Evolutionary conservation across 768 basidiomycete genomes (phyloP), one percentile per base, ranked within the genome.

Genomic region (Agrocybe praecox): DNA sequence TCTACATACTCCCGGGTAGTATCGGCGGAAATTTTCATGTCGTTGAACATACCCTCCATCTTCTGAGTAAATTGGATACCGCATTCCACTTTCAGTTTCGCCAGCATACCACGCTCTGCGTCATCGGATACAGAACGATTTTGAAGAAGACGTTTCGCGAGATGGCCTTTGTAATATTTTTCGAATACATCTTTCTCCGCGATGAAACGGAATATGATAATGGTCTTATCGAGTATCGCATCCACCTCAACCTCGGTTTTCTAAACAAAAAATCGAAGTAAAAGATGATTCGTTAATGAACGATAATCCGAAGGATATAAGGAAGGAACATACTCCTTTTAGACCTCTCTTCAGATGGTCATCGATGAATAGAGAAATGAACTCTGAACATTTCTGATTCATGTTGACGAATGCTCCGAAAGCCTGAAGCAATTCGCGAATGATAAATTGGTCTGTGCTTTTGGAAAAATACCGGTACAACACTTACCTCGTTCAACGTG

Each of bases 31-130:
- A 96, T 70, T 65, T 87, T 92, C 87, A 99, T 95, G 68, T 98
- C 96, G 62, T 93, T 83, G 84, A 99, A 97, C 96, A 99, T 99
- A 56, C 96, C 96, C 72, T 99, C 96, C 65, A 98, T 78, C 70
- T 96, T 96, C 73, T 96, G 94, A 1, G 97, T 98, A 72, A 98
- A 99, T 68, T 96, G 94, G 64, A 88, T 89, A 7, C 96, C 96
- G 66, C 92, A 96, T 74, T 98, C 96, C 22, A 96, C 83, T 75
- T 98, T 98, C 66, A 99, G 86, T 73, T 97, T 98, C 46, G 94
- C 89, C 1, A 99, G 83, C 95, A 99, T 98, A 56, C 90, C 93
- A 46, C 92, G 89, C 68, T 99, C 97, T 2, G 97, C 96, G 72
- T 99, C 97, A 64, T 99, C 97, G 0, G 95, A 97, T 7, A 96